Evolutionary conservation across 202 grass and related monocot species (phyloP).

Genomic region (Carex arenaria): DNA sequence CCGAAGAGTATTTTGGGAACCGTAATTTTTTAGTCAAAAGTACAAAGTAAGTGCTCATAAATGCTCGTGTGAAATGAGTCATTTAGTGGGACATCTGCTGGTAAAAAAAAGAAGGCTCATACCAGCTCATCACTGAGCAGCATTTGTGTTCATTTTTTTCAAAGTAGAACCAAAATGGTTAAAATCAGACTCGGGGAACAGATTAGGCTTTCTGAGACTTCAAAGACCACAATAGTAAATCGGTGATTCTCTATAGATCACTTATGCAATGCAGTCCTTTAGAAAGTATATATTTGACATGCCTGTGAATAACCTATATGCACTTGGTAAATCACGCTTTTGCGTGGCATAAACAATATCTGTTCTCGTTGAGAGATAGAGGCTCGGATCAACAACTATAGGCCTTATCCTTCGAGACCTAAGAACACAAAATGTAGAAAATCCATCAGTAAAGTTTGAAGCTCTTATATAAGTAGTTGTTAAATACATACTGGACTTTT

Average conservation of each 20-base stretch:
- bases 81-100: background rate
- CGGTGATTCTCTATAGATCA: background rate
- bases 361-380: constrained; percentile 77
- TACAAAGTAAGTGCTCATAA: background rate
- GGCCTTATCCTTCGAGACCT: constrained; percentile 72
- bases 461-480: background rate
- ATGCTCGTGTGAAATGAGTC: background rate
- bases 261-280: background rate
- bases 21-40: background rate
- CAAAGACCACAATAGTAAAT: background rate
- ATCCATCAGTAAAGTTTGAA: constrained; percentile 12
- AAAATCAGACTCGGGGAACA: background rate
- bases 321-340: constrained; percentile 77
- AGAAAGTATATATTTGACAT: constrained; percentile 2
- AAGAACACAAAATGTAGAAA: constrained; percentile 22
- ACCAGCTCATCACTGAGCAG: background rate
- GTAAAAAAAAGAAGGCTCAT: background rate
- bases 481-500: background rate
- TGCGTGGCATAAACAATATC: constrained; percentile 91
- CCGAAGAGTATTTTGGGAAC: background rate
- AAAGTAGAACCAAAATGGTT: background rate
- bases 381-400: constrained; percentile 85
- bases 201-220: background rate
- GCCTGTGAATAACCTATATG: constrained; percentile 84
- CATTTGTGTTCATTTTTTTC: background rate